These are phyloP conservation scores for Zygoascus ofunaensis DNA, from an alignment of 805 yeast species.

Conservation along the genomic window DNA sequence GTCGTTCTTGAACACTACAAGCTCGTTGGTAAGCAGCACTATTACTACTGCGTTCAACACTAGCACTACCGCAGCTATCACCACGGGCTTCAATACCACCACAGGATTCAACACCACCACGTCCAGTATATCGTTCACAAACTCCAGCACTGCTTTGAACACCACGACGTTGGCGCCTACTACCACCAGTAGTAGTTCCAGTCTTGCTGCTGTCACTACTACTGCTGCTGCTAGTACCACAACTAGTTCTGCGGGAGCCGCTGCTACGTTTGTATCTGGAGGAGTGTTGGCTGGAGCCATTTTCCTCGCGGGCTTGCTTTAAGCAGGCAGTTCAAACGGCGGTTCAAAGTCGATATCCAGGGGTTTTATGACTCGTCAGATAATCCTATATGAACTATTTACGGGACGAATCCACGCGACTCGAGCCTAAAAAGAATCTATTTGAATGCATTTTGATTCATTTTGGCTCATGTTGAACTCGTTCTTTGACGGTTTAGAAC, in stretches of 20 bases:
- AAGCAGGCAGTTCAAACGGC: too few relatives aligned
- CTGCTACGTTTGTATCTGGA: conserved; percentile 5
- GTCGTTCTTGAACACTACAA: conserved; percentile 3
- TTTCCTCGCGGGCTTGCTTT: conserved; percentile 5
- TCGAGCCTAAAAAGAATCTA: too few relatives aligned
- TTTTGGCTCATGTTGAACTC: too few relatives aligned
- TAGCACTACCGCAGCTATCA: conserved; percentile 7
- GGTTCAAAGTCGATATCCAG: too few relatives aligned
- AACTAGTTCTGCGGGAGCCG: conserved; percentile 5
- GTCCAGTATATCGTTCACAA: background rate
- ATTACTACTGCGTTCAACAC: conserved; percentile 8
- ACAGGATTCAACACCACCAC: conserved; percentile 7
- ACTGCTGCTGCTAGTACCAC: conserved; percentile 3
- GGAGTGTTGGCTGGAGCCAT: conserved; percentile 8
- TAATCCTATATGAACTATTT: too few relatives aligned
- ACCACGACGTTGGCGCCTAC: conserved; percentile 6
- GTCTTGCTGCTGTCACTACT: conserved; percentile 4
- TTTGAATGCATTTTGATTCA: too few relatives aligned
- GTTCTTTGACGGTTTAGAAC: too few relatives aligned
- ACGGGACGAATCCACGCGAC: too few relatives aligned
- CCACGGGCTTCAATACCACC: conserved; percentile 7
- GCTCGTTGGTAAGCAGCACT: conserved; percentile 1
- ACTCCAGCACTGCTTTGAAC: conserved; percentile 2
- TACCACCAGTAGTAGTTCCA: conserved; percentile 3
- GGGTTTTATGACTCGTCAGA: too few relatives aligned